A percentile compares a stretch with the other conserved stretches of the same genome.
Conservation (phyloP, 805 yeast genomes). For the Saccharomycopsis javanensis region DNA sequence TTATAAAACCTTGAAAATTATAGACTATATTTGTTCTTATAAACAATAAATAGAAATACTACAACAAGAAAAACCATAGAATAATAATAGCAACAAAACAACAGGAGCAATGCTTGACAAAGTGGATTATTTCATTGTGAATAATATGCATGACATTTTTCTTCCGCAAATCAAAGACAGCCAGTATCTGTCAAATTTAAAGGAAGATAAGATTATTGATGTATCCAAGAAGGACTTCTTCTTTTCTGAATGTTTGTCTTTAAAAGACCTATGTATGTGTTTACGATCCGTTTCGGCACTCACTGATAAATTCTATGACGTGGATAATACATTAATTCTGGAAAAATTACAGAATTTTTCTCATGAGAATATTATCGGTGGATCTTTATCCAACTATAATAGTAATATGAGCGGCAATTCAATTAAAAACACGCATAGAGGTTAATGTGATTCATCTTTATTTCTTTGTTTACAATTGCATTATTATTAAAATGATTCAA, state of each 20-base stretch:
- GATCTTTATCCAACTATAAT: not conserved
- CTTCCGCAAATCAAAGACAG: not conserved
- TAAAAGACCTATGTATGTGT: not conserved
- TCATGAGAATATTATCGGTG: not conserved
- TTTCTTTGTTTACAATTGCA: not conserved
- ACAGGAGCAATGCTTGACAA: not conserved
- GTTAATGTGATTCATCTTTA: not conserved
- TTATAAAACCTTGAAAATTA: too few species aligned
- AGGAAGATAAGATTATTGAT: not conserved
- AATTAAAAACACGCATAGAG: not conserved
- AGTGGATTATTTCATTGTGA: not conserved
- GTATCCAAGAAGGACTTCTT: not conserved
- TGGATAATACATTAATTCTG: not conserved
- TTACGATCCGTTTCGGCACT: not conserved
- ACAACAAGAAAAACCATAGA: not conserved
- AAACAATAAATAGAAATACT: too few species aligned
- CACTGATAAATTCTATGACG: not conserved
- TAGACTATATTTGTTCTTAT: too few species aligned
- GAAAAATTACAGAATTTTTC: not conserved
- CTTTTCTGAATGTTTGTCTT: not conserved
- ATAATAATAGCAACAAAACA: too few species aligned
- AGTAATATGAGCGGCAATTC: not conserved
- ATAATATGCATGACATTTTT: not conserved
- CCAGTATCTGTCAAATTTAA: not conserved
- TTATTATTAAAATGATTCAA: too few species aligned